A percentile compares a stretch with the other conserved stretches of the same genome.
Conservation (phyloP, 331 rosid species). For the Malus hybrid region DNA sequence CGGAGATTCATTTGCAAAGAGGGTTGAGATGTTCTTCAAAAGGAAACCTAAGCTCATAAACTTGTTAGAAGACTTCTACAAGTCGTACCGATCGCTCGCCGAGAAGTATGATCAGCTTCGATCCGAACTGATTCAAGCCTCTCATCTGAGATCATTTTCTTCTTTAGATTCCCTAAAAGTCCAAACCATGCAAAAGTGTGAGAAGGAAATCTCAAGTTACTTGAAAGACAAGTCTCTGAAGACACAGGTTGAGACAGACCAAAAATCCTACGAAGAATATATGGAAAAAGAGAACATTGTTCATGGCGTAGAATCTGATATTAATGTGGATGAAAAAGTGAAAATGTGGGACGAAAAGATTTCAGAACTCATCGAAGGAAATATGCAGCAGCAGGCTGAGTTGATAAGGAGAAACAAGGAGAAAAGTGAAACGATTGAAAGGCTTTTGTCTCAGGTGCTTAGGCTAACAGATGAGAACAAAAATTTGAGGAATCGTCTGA, state of each 20-base stretch:
- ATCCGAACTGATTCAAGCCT: slow-evolving; percentile 7
- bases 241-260: neutral
- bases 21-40: slow-evolving; percentile 11
- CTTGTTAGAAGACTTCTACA: neutral
- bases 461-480: neutral
- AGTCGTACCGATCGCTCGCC: neutral
- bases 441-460: neutral
- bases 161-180: neutral
- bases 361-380: neutral
- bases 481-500: neutral
- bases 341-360: slow-evolving; percentile 1
- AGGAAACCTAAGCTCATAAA: slow-evolving; percentile 4
- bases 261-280: neutral
- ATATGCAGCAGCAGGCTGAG: slow-evolving; percentile 3
- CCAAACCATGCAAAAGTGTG: slow-evolving; percentile 6
- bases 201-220: neutral
- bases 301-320: neutral
- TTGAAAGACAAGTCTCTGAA: neutral
- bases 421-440: neutral
- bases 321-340: neutral
- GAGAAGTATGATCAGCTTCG: slow-evolving; percentile 7
- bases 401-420: neutral
- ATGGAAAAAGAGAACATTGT: neutral
- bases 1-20: slow-evolving; percentile 5
- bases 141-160: neutral